Percentiles rank a stretch among this genome's conserved stretches.
Conservation (phyloP, 2,329 filamentous ascomycete species). For the Cordyceps cateniannulata region DNA sequence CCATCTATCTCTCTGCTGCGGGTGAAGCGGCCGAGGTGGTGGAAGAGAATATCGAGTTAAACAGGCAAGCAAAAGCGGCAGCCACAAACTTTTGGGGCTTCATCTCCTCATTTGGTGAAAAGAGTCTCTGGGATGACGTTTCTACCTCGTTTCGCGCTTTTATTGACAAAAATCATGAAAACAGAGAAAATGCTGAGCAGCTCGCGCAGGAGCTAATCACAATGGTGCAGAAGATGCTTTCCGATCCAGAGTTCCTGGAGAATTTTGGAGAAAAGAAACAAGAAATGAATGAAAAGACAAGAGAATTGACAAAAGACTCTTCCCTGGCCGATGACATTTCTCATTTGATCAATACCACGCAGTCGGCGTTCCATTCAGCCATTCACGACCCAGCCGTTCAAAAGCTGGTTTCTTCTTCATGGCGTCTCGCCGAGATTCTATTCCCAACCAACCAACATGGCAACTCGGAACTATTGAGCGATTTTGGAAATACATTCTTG, state of each 20-base stretch:
- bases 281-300: constrained; percentile 45
- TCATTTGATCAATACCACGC: constrained; percentile 60
- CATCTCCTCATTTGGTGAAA: constrained; percentile 71
- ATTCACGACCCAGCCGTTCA: constrained; percentile 65
- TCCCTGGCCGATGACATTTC: constrained; percentile 68
- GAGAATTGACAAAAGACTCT: constrained; percentile 61
- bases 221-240: constrained; percentile 73
- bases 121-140: constrained; percentile 67
- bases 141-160: constrained; percentile 63
- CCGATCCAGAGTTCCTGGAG: constrained; percentile 80
- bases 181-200: constrained; percentile 76
- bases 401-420: constrained; percentile 59
- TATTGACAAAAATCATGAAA: constrained; percentile 60
- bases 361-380: constrained; percentile 61
- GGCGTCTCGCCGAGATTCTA: constrained; percentile 62
- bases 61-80: constrained; percentile 67
- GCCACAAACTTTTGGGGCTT: constrained; percentile 76
- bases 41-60: constrained; percentile 65
- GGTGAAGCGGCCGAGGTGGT: constrained; percentile 60
- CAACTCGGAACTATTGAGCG: constrained; percentile 7
- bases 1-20: constrained; percentile 67
- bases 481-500: constrained; percentile 62
- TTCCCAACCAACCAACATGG: constrained; percentile 50
- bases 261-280: constrained; percentile 54
- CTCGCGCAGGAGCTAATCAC: constrained; percentile 67